Conservation (phyloP, 768 basidiomycete genomes). For the Mycena metata region DNA sequence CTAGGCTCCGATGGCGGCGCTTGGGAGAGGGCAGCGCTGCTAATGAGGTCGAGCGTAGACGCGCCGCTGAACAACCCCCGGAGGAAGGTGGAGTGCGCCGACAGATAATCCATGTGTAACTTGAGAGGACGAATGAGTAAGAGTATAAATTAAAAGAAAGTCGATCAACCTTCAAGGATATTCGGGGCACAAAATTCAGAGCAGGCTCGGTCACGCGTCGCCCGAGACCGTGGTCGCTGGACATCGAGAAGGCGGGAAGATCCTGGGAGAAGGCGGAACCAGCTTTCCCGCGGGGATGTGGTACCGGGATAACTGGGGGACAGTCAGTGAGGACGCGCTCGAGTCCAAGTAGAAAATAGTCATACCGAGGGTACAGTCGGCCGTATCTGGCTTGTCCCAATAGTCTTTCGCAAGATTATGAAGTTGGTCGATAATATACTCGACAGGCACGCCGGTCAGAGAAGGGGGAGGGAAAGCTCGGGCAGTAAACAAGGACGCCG, state of each 20-base stretch:
- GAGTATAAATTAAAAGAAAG: neutral
- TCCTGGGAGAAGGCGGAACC: slow-evolving; percentile 48
- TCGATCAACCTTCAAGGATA: slow-evolving; percentile 71
- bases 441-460: slow-evolving; percentile 73
- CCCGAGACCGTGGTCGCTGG: slow-evolving; percentile 54
- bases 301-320: slow-evolving; percentile 64
- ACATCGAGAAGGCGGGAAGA: slow-evolving; percentile 47
- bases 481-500: slow-evolving; percentile 59
- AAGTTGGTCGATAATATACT: slow-evolving; percentile 80
- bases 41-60: slow-evolving; percentile 70
- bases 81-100: slow-evolving; percentile 84
- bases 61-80: slow-evolving; percentile 79
- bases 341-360: slow-evolving; percentile 14
- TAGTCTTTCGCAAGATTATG: slow-evolving; percentile 74
- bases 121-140: slow-evolving; percentile 43
- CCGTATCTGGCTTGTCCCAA: slow-evolving; percentile 82
- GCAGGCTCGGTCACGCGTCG: slow-evolving; percentile 67
- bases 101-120: slow-evolving; percentile 87
- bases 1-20: slow-evolving; percentile 39
- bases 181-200: slow-evolving; percentile 64
- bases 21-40: slow-evolving; percentile 46
- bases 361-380: slow-evolving; percentile 85
- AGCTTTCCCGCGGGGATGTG: slow-evolving; percentile 52
- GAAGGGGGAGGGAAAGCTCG: slow-evolving; percentile 76
- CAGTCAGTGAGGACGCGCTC: slow-evolving; percentile 5